Base-by-base conservation (phyloP, 2,329 filamentous ascomycete genomes). In the Fusarium sp. region DNA sequence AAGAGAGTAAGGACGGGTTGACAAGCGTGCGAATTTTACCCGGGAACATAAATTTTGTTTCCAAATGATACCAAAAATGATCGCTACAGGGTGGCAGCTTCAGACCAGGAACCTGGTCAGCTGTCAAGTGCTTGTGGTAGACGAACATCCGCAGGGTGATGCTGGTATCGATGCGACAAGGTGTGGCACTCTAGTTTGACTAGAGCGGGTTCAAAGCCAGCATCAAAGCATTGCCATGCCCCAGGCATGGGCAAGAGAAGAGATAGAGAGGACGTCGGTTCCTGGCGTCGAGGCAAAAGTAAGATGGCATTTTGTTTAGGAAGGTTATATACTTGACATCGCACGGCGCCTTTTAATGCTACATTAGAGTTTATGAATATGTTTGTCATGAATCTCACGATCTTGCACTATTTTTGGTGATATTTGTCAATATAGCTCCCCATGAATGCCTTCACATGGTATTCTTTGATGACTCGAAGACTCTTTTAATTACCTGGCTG, bases 31-130 rank as follows among this genome's bases (percentile, higher is more conserved):
- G 59, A 61, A 68, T 59, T 66, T 73, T 74, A 61, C 62, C 54
- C 20, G 62, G 66, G 62, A 46, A 71, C 60, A 65, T 66, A 48
- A 46, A 60, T 63, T 66, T 62, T 71, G 66, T 61, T 72, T 60
- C 63, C 62, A 64, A 59, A 71, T 72, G 66, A 74, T 74, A 74
- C 72, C 72, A 73, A 63, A 61, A 61, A 49, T 54, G 66, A 62
- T 43, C 23, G 51, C 49, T 51, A 50, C 45, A 54, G 48, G 62
- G 48, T 57, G 63, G 54, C 65, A 68, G 55, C 60, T 62, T 37
- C 42, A 57, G 63, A 47, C 56, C 23, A 63, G 61, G 53, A 42
- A 55, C 60, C 56, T 27, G 42, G 48, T 63, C 46, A 67, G 58
- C 43, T 58, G 60, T 49, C 34, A 68, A 45, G 41, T 48, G 49